Evolutionary conservation across 495 filamentous ascomycete species (phyloP), one percentile per base, ranked within the genome.

Genomic region (Penicillium verhagenii): DNA sequence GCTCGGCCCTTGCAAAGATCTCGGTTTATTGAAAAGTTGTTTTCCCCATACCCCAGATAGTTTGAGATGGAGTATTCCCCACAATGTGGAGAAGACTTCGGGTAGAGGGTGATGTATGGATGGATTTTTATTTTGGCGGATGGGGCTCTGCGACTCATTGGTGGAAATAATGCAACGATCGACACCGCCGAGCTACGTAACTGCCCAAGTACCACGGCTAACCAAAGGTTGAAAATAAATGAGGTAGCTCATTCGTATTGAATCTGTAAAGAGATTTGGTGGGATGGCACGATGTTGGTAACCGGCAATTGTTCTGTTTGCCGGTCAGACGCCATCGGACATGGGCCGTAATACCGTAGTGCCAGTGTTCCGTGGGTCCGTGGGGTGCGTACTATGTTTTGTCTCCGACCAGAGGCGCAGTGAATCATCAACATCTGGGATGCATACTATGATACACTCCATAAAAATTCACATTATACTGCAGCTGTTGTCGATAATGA

Each of bases 41-140:
- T 50, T 53, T 29, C 14, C 46, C 47, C n/a, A 33, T 28, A 25
- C 54, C 39, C 46, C 28, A 35, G 53, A 56, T 40, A 13, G 23
- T 53, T 29, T 16, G 23, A 39, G 47, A 3, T 14, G 21, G 26
- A 16, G 5, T 40, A 10, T 42, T 44, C 50, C 52, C 54, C 55
- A 54, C 51, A 58, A 39, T 49, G 54, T 40, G 59, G 59, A 54
- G 59, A 59, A 33, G 13, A 11, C 8, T 19, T 14, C 23, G 14
- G 25, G 20, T 39, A 16, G 16, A 42, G 25, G 1, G 19, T 24
- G 31, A 1, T 60, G 25, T 43, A 24, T 61, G 59, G 54, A 61
- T 45, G 59, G 55, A 58, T 25, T 58, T 50, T 46, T 52, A 52
- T 52, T 50, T 62, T 35, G 19, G 42, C 55, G 52, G 35, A 44